These are phyloP conservation scores for Eleusine coracana DNA, from an alignment of 176 grass and related monocot species.

Conservation along the genomic window DNA sequence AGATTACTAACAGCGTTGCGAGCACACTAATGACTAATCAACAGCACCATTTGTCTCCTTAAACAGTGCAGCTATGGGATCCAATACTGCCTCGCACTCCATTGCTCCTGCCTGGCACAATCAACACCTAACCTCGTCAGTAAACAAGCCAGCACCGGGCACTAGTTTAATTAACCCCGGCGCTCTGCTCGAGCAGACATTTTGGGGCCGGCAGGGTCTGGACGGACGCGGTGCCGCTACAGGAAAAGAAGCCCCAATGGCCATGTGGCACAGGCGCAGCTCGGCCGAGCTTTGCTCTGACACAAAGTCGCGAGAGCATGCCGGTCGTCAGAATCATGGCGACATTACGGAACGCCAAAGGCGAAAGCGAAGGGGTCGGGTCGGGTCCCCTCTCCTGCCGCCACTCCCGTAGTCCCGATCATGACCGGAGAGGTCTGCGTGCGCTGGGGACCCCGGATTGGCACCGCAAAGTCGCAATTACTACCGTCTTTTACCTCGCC, in stretches of 20 bases:
- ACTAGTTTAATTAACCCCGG: constrained; percentile 17
- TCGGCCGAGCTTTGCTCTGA: constrained; percentile 37
- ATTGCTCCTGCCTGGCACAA: neutral
- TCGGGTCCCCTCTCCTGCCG: neutral
- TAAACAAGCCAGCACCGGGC: neutral
- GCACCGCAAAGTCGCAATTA: constrained; percentile 44
- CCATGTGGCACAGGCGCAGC: constrained; percentile 30
- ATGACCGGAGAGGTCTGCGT: constrained; percentile 43
- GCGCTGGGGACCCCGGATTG: constrained; percentile 37
- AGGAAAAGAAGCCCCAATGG: neutral
- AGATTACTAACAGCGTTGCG: neutral
- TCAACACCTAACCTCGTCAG: neutral
- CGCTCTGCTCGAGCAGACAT: constrained; percentile 35
- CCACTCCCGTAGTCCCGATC: constrained; percentile 32
- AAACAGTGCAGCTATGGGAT: neutral
- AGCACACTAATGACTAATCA: constrained; percentile 6
- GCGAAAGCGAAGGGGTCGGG: neutral
- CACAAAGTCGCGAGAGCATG: constrained; percentile 56
- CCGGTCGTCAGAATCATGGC: constrained; percentile 50
- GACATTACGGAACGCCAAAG: constrained; percentile 52
- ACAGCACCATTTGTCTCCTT: constrained; percentile 35
- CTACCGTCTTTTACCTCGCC: constrained; percentile 22
- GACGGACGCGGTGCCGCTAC: constrained; percentile 10
- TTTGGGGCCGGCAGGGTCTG: neutral
- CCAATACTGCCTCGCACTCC: neutral